phyloP scores from a whole-genome alignment of 2,329 filamentous ascomycete species.

The Canariomyces notabilis region DNA sequence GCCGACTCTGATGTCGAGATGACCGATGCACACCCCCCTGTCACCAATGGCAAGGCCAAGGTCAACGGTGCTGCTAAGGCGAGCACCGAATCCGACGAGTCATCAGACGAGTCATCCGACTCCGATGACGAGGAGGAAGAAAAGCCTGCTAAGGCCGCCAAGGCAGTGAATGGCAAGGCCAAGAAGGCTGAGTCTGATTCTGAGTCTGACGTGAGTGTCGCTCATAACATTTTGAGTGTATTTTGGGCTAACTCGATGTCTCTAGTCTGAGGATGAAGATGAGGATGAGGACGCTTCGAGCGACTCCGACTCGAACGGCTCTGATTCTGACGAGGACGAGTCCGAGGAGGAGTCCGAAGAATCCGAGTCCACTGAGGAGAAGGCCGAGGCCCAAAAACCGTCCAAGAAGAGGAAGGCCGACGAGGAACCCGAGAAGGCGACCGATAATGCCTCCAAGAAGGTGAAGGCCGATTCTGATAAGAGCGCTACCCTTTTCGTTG shows the following conservation, averaged over 20 bases:
- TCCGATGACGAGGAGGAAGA: constrained; percentile 36
- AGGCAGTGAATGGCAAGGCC: constrained; percentile 37
- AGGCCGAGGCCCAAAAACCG: constrained; percentile 41
- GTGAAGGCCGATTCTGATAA: constrained; percentile 54
- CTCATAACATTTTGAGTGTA: background rate
- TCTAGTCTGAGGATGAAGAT: constrained; percentile 27
- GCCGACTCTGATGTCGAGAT: constrained; percentile 36
- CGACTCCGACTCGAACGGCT: constrained; percentile 31
- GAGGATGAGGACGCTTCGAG: constrained; percentile 34
- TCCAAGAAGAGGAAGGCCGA: constrained; percentile 66
- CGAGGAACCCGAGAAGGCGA: constrained; percentile 35
- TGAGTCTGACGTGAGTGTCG: constrained; percentile 21
- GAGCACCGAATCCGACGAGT: constrained; percentile 29
- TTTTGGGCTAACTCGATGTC: constrained; percentile 5
- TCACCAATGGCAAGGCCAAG: constrained; percentile 32
- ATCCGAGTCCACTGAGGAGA: constrained; percentile 31
- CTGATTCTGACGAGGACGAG: constrained; percentile 32
- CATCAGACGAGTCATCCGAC: constrained; percentile 35
- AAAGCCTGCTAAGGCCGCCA: constrained; percentile 35
- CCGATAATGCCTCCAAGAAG: constrained; percentile 58
- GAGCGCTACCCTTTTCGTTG: constrained; percentile 73
- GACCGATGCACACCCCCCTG: constrained; percentile 35
- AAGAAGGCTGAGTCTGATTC: constrained; percentile 27
- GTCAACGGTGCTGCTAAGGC: constrained; percentile 32
- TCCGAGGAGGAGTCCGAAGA: constrained; percentile 30